phyloP scores from a whole-genome alignment of 208 protist species.

The Crithidia expoeki region DNA sequence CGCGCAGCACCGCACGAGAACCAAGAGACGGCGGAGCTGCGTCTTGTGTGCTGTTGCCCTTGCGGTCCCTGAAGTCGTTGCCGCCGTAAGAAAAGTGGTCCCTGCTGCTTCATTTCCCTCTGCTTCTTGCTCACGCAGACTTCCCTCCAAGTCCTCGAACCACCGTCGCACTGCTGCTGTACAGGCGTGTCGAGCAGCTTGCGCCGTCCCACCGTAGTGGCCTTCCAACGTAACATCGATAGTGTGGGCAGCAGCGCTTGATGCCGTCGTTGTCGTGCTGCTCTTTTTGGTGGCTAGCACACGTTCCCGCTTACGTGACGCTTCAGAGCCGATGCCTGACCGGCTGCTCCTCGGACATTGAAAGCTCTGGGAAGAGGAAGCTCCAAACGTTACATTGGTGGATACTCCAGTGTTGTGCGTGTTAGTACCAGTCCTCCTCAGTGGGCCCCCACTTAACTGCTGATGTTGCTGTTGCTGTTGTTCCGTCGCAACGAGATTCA shows the following conservation, averaged over 20 bases:
- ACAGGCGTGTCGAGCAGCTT: slow-evolving; percentile 46
- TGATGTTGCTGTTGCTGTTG: slow-evolving; percentile 15
- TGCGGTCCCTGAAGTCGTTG: not conserved
- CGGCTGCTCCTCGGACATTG: too few relatives aligned
- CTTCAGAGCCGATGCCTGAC: too few relatives aligned
- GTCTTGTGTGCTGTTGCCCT: not conserved
- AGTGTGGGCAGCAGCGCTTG: not conserved
- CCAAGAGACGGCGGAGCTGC: slow-evolving; percentile 35
- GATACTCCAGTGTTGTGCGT: not conserved
- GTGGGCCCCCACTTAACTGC: not conserved
- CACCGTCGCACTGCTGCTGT: slow-evolving; percentile 49
- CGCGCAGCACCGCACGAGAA: slow-evolving; percentile 64
- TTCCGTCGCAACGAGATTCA: slow-evolving; percentile 44
- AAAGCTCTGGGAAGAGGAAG: too few relatives aligned
- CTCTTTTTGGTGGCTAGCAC: not conserved
- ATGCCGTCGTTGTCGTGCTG: not conserved
- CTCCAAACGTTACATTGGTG: too few relatives aligned
- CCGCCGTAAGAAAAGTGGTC: not conserved
- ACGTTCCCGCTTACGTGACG: slow-evolving; percentile 10
- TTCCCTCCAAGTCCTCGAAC: slow-evolving; percentile 45
- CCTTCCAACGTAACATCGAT: slow-evolving; percentile 20
- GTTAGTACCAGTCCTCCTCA: too few relatives aligned
- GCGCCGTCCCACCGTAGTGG: slow-evolving; percentile 13
- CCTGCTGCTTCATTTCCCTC: not conserved
- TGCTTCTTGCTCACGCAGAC: slow-evolving; percentile 4